Conservation (phyloP, 169 alveolate species). For the Fabrea salina region DNA sequence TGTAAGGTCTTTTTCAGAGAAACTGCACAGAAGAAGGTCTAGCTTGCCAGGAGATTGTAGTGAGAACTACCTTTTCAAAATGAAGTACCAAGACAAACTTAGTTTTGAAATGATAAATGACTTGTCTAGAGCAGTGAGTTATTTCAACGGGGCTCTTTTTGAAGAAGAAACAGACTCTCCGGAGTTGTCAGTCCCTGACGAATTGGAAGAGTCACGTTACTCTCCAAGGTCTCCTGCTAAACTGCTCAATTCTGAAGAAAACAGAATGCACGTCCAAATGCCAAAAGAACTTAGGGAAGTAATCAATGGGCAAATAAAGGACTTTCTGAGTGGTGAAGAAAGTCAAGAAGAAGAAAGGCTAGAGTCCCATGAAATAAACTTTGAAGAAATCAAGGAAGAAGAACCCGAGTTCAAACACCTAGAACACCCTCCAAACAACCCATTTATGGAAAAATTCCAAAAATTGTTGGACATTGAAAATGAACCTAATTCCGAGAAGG, state of each 20-base stretch:
- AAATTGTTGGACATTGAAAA: slow-evolving; percentile 11
- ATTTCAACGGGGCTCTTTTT: background rate
- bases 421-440: background rate
- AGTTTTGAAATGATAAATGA: background rate
- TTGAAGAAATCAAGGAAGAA: background rate
- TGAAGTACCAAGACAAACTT: background rate
- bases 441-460: background rate
- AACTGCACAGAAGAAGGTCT: background rate
- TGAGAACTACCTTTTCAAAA: background rate
- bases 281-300: no score
- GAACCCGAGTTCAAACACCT: background rate
- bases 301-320: no score
- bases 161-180: no score
- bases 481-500: slow-evolving; percentile 1
- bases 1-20: background rate
- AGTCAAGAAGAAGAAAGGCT: background rate
- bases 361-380: background rate
- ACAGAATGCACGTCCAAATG: no score
- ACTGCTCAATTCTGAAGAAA: no score
- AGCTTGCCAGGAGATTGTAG: background rate
- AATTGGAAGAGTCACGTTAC: no score
- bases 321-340: no score
- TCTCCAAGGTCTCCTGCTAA: no score
- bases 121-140: background rate
- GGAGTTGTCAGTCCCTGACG: no score